A percentile compares a stretch with the other conserved stretches of the same genome.
Evolutionary conservation across 2,329 filamentous ascomycete species (phyloP).

Genomic region (Tolypocladium inflatum): DNA sequence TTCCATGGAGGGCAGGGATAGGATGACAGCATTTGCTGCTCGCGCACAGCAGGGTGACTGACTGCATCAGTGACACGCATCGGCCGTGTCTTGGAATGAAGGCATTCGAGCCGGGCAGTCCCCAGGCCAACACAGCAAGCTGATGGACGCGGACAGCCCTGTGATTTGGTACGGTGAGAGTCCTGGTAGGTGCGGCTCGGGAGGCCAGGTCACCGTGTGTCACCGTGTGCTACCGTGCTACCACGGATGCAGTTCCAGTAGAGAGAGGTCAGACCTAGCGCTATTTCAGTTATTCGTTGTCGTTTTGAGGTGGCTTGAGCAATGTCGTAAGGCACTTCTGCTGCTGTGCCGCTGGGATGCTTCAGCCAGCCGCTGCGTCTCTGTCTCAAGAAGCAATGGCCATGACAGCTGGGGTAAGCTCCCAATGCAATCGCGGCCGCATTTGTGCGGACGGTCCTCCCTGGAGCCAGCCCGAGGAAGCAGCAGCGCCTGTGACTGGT

Average conservation of each 20-base stretch:
- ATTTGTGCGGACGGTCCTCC: neutral
- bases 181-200: neutral
- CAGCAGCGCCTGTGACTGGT: neutral
- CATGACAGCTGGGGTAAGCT: neutral
- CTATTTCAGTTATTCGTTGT: too few species aligned
- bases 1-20: neutral
- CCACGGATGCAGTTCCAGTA: neutral
- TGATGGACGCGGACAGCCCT: neutral
- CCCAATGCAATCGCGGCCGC: neutral
- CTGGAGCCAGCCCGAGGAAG: neutral
- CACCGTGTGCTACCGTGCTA: neutral
- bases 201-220: neutral
- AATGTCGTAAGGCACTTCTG: neutral
- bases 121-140: neutral
- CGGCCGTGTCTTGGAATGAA: constrained; percentile 5
- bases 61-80: constrained; percentile 5
- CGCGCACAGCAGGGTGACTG: constrained; percentile 1
- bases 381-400: neutral
- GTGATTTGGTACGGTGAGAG: neutral
- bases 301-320: neutral
- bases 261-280: neutral
- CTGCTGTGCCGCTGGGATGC: neutral
- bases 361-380: neutral
- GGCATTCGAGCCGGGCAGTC: constrained; percentile 2
- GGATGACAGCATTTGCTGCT: neutral